Evolutionary conservation across 2,329 filamentous ascomycete species (phyloP).

Genomic region (Epichloe festucae): DNA sequence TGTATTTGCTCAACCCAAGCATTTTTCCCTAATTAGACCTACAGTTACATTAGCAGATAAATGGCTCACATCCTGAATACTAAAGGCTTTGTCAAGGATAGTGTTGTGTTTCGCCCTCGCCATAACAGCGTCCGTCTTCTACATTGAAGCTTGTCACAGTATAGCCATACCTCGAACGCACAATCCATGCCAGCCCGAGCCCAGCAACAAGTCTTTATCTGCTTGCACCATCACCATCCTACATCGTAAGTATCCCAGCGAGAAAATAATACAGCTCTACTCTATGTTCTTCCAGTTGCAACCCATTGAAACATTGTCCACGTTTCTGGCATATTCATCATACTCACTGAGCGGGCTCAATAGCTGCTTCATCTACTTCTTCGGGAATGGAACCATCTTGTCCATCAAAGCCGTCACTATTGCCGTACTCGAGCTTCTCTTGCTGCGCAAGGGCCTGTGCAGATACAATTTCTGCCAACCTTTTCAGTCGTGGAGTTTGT

Average conservation of each 20-base stretch:
- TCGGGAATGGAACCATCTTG: slow-evolving; percentile 35
- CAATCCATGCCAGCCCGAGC: background rate
- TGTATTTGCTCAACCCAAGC: background rate
- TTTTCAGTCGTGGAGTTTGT: slow-evolving; percentile 88
- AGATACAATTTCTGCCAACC: slow-evolving; percentile 94
- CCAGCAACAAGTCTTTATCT: background rate
- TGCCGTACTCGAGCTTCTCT: slow-evolving; percentile 58
- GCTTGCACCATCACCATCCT: background rate
- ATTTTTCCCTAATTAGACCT: background rate
- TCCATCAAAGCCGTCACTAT: slow-evolving; percentile 32
- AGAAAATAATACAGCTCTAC: slow-evolving; percentile 4
- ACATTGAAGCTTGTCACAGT: background rate
- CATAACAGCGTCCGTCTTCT: background rate
- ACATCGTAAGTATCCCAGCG: background rate
- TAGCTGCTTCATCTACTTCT: slow-evolving; percentile 36
- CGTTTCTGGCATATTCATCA: slow-evolving; percentile 1
- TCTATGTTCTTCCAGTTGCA: slow-evolving; percentile 1
- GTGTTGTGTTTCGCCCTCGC: background rate
- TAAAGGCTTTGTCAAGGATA: background rate
- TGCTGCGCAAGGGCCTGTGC: slow-evolving; percentile 93
- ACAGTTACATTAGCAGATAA: slow-evolving; percentile 2
- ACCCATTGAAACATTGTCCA: slow-evolving; percentile 1
- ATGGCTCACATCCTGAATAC: background rate
- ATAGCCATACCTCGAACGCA: background rate
- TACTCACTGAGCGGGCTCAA: slow-evolving; percentile 4